Conservation (phyloP, 768 basidiomycete genomes). For the Macrolepiota fuliginosa region DNA sequence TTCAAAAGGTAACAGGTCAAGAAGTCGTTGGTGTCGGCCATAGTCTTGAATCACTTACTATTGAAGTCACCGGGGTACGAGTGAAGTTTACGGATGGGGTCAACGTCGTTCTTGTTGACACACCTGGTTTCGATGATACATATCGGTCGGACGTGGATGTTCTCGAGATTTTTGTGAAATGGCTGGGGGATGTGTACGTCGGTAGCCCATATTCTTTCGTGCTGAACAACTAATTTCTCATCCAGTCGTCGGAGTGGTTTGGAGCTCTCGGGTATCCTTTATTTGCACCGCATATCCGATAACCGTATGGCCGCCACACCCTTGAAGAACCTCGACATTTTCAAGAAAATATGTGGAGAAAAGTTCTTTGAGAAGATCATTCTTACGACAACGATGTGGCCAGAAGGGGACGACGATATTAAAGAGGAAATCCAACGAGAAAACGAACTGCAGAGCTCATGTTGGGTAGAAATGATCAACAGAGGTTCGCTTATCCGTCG, state of each 20-base stretch:
- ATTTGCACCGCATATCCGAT: conserved; percentile 13
- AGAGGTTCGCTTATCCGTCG: not conserved
- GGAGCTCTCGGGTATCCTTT: conserved; percentile 13
- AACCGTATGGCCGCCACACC: conserved; percentile 13
- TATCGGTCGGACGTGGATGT: conserved; percentile 15
- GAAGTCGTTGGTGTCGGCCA: not conserved
- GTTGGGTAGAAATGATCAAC: conserved; percentile 6
- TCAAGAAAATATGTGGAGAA: conserved; percentile 10
- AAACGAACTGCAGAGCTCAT: conserved; percentile 8
- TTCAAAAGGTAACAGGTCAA: not conserved
- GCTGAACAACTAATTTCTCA: not conserved
- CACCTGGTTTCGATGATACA: conserved; percentile 15
- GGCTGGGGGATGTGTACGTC: conserved; percentile 8
- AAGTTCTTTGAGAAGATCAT: conserved; percentile 8
- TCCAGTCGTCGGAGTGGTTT: conserved; percentile 16
- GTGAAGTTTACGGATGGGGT: not conserved
- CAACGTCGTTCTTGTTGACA: conserved; percentile 9
- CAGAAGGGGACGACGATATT: not conserved
- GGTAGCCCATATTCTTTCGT: not conserved
- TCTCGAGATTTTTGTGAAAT: conserved; percentile 11
- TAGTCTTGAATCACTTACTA: conserved; percentile 4
- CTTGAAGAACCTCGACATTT: conserved; percentile 10
- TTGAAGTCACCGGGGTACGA: not conserved
- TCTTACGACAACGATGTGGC: conserved; percentile 14
- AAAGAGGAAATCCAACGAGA: not conserved